Evolutionary conservation across 148 eudicot genomes (phyloP), one percentile per base, ranked within the genome.

Genomic region (Nyssa sinensis): DNA sequence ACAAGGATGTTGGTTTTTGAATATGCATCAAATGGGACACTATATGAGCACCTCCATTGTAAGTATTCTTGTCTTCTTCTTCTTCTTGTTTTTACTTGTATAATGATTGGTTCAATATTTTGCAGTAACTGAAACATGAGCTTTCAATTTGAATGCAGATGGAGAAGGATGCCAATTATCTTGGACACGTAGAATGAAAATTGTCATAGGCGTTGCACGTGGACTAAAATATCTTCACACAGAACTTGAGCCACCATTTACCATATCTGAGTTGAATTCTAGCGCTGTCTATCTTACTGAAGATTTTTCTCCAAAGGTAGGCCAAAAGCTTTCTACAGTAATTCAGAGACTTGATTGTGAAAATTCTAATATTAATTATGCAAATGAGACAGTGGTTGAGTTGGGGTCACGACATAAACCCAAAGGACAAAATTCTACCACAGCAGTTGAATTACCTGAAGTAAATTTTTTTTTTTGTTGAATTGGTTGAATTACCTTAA

Each of bases 31-130:
- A 93, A 93, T 69, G 99, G 99, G 71, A 93, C 98, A 25, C 81
- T 96, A 67, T 86, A 87, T 70, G 99, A 96, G 81, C 94, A 96
- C 75, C 87, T 95, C 62, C 99, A 96, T 79, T 95, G 99, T 95
- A 84, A 88, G 97, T 78, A 37, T 70, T 29, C 53, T 3, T n/a
- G n/a, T n/a, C n/a, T n/a, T n/a, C n/a, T n/a, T n/a, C n/a, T n/a
- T n/a, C n/a, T n/a, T 47, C 53, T 55, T n/a, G n/a, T n/a, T n/a
- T n/a, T 47, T 13, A 44, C 3, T 44, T 44, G n/a, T 14, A 14
- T 3, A 13, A 55, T 33, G 30, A 31, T 17, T 25, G 68, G 35
- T 67, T 59, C 64, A 73, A 44, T 41, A 32, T 69, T 66, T 65
- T 64, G 4, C 49, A 21, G 41, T 78, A 74, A 65, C 69, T 74